A percentile compares a stretch with the other conserved stretches of the same genome.
Evolutionary conservation across 352 stramenopile species (phyloP).

Genomic region (Globisporangium ultimum): DNA sequence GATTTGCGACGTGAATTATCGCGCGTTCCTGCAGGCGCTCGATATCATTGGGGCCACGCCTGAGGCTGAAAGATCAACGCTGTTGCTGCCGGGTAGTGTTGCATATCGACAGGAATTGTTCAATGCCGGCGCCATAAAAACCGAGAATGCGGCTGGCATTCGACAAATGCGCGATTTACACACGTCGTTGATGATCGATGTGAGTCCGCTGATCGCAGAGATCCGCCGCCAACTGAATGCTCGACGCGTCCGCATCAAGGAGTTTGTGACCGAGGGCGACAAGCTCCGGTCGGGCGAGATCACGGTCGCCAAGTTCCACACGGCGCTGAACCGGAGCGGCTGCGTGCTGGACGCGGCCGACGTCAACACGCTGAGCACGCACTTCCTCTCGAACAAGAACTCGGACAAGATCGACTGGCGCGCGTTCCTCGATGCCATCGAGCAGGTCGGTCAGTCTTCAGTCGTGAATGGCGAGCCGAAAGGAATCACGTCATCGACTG

Average conservation of each 20-base stretch:
- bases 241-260: conserved; percentile 77
- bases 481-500: not conserved
- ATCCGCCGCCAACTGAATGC: conserved; percentile 55
- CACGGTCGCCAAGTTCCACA: conserved; percentile 84
- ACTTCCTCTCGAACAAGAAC: conserved; percentile 59
- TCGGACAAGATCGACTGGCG: conserved; percentile 81
- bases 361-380: conserved; percentile 54
- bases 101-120: conserved; percentile 62
- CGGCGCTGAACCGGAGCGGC: conserved; percentile 75
- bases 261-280: conserved; percentile 79
- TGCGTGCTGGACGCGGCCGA: conserved; percentile 64
- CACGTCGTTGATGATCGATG: conserved; percentile 17
- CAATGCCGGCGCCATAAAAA: conserved; percentile 27
- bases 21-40: conserved; percentile 69
- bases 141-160: conserved; percentile 8
- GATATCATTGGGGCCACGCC: conserved; percentile 32
- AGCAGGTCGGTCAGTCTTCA: conserved; percentile 12
- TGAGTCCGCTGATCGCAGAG: conserved; percentile 49
- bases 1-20: conserved; percentile 83
- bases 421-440: conserved; percentile 56
- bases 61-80: conserved; percentile 16
- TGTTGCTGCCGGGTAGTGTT: conserved; percentile 50
- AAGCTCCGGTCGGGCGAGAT: conserved; percentile 80
- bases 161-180: conserved; percentile 30
- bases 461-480: too few relatives aligned